phyloP scores from a whole-genome alignment of 1,284 basidiomycete genomes.

The Sphagnurus paluster region DNA sequence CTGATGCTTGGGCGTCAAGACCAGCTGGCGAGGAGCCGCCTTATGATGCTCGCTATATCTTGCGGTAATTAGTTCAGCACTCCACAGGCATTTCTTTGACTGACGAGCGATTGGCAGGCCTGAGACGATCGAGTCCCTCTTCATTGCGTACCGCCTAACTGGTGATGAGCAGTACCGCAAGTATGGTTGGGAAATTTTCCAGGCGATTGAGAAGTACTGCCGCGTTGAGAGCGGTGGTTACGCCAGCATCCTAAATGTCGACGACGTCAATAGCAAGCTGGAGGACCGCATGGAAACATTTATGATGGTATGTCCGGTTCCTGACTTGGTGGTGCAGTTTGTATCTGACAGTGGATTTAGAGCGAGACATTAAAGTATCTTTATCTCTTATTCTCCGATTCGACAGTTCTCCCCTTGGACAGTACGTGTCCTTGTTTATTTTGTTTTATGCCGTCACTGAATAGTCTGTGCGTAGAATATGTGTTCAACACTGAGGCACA shows the following conservation, averaged over 20 bases:
- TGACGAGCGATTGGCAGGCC: slow-evolving; percentile 51
- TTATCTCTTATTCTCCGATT: slow-evolving; percentile 88
- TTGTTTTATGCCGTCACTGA: neutral
- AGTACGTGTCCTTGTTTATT: slow-evolving; percentile 45
- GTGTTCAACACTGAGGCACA: slow-evolving; percentile 93
- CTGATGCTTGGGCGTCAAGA: slow-evolving; percentile 28
- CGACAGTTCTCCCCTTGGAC: slow-evolving; percentile 70
- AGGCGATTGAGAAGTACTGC: slow-evolving; percentile 87
- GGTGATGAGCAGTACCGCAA: slow-evolving; percentile 83
- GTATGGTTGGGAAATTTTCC: slow-evolving; percentile 90
- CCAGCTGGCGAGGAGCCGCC: slow-evolving; percentile 44
- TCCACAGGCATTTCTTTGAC: neutral
- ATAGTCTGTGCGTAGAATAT: slow-evolving; percentile 56
- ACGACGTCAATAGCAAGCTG: slow-evolving; percentile 61
- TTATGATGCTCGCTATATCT: slow-evolving; percentile 90
- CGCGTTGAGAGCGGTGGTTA: slow-evolving; percentile 80
- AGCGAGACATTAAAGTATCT: slow-evolving; percentile 96
- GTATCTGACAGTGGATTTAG: slow-evolving; percentile 33
- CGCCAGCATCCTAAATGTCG: slow-evolving; percentile 85
- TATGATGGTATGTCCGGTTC: slow-evolving; percentile 63
- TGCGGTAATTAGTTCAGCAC: slow-evolving; percentile 49
- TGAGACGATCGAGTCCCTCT: slow-evolving; percentile 94
- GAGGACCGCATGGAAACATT: slow-evolving; percentile 98
- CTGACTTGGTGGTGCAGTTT: neutral
- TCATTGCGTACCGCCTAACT: slow-evolving; percentile 86